Evolutionary conservation across 106 monocot genomes (phyloP), one percentile per base, ranked within the genome.

Genomic region (Dendrobium officinale): DNA sequence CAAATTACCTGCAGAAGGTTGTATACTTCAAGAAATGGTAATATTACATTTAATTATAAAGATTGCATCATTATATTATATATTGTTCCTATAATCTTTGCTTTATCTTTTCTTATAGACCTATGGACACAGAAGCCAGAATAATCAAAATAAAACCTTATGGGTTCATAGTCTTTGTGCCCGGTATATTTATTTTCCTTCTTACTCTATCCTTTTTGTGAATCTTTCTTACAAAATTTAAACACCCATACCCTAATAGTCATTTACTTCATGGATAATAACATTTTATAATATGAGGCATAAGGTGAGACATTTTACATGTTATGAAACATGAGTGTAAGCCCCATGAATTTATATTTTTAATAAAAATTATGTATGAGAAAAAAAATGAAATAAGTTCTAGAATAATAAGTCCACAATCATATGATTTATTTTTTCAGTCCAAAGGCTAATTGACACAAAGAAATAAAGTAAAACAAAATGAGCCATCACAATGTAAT

Each of bases 161-260:
- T 59, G 95, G 98, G 31, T 99, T 99, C 75, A 99, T 99, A 61
- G 98, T 99, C 41, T 99, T 99, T 73, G 89, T 99, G 55, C 98
- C 98, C 72, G 93, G 98, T 99, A 99, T 77, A 83, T 42, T 75
- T 33, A 42, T 40, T 29, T 75, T 37, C 66, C 9, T 77, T 73
- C 17, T 82, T 77, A 66, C 8, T 67, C 37, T 47, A 45, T 76
- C 22, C 2, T 51, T 49, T 29, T 20, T 44, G 4, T 22, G 2
- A 2, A 37, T 22, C 2, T 4, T 19, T n/a, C 4, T 20, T 37
- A 20, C 7, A 42, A 3, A 20, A 13, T n/a, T 22, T 20, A 61
- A 20, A 61, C 61, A 5, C 22, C 4, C 3, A 3, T 37, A 37
- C 37, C 37, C 37, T 37, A 20, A 58, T 58, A 20, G 37, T 37